Evolutionary conservation across 2,329 filamentous ascomycete species (phyloP).

Genomic region (Passalora sequoiae): DNA sequence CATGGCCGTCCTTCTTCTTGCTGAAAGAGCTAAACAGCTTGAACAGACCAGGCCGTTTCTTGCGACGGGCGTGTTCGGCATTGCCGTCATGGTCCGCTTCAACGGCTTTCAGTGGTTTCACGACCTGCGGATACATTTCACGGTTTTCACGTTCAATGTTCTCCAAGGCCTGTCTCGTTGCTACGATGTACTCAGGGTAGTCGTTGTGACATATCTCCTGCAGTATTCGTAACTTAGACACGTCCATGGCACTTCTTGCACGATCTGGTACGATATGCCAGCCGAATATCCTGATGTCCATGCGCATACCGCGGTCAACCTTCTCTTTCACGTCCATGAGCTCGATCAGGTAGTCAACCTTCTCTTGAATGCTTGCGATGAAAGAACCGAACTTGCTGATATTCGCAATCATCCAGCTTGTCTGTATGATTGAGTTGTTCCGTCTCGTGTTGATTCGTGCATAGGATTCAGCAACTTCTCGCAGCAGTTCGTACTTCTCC

Average conservation of each 20-base stretch:
- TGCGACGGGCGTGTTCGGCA: conserved; percentile 8
- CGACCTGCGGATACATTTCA: conserved; percentile 13
- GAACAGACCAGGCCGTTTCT: conserved; percentile 27
- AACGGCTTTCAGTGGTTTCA: conserved; percentile 7
- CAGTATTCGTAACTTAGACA: conserved; percentile 42
- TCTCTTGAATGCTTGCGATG: conserved; percentile 38
- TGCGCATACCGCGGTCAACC: conserved; percentile 41
- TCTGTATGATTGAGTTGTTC: conserved; percentile 30
- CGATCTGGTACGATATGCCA: conserved; percentile 41
- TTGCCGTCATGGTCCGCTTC: conserved; percentile 9
- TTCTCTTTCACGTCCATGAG: conserved; percentile 41
- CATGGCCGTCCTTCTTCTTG: conserved; percentile 12
- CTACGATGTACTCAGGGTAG: conserved; percentile 43
- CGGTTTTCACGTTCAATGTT: conserved; percentile 37
- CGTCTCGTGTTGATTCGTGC: conserved; percentile 31
- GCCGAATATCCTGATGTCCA: conserved; percentile 45
- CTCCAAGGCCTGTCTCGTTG: conserved; percentile 40
- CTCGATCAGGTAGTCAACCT: conserved; percentile 43
- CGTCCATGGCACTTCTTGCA: conserved; percentile 31
- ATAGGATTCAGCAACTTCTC: conserved; percentile 35
- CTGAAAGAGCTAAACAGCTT: conserved; percentile 27
- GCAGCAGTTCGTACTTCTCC: conserved; percentile 41
- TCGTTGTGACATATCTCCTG: conserved; percentile 39
- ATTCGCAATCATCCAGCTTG: conserved; percentile 41
- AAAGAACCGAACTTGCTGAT: conserved; percentile 39